Base-by-base conservation (phyloP, 176 grass and related monocot species). In the Coix lacrymajobi region DNA sequence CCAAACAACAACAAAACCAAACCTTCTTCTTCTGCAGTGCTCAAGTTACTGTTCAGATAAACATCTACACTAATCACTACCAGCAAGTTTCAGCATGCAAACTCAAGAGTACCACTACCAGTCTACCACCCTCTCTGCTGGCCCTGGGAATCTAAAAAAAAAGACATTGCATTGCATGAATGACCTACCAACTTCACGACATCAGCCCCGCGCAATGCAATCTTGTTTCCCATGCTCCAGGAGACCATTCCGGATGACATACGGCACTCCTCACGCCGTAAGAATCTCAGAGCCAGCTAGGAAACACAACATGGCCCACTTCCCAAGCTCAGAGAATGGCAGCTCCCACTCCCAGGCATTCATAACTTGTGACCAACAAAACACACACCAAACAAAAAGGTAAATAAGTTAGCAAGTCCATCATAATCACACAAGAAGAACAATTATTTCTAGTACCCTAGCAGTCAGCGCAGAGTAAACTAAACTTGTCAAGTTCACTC, bases 301-400 rank as follows among this genome's bases (percentile, higher is more conserved):
- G 62, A 26, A 37, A 75, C n/a, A 57, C 30, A 44, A 51, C 10
- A 56, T 14, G 10, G 14, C 39, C 30, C 33, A 70, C 22, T 41
- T 77, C 79, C 68, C 79, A 24, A 66, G 46, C 84, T 86, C 67
- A 8, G 44, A 67, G 15, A 61, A 83, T 30, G 62, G 69, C 75
- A 83, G 62, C 66, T 87, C 74, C 79, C 88, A 87, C 66, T 87
- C 74, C 79, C 84, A 87, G 61, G 15, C 19, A 7, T 75, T 75
- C 46, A 71, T 81, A 41, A 54, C 75, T 43, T 84, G 81, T 91
- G 89, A 7, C 4, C 38, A 70, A 13, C 1, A 62, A 68, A 64
- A 29, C 6, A 24, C 8, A 20, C 20, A 38, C n/a, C 25, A 29
- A 32, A 61, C 58, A n/a, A 66, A 38, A 29, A 3, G 32, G 4